Percentiles rank a stretch among this genome's conserved stretches.
Conservation (phyloP, 768 basidiomycete genomes). For the Mycena vulgaris region DNA sequence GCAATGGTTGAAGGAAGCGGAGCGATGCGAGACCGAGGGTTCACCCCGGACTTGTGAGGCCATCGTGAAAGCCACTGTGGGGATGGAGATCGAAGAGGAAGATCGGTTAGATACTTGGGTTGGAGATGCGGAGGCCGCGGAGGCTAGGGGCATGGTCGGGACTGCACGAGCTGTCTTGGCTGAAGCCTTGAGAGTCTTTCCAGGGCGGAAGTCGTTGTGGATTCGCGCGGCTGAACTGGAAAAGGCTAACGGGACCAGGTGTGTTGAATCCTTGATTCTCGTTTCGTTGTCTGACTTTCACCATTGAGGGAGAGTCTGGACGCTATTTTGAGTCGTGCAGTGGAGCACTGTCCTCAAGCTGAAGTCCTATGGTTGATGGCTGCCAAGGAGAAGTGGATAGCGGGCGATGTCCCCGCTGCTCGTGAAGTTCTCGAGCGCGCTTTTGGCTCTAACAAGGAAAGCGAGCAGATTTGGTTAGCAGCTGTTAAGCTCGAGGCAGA, state of each 20-base stretch:
- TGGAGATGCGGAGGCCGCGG: constrained; percentile 90
- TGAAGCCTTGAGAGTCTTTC: constrained; percentile 92
- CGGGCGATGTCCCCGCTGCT: constrained; percentile 91
- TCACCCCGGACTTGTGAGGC: constrained; percentile 92
- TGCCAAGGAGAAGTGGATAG: constrained; percentile 97
- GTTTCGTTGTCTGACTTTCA: constrained; percentile 4
- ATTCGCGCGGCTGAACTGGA: constrained; percentile 93
- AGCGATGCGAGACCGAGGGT: constrained; percentile 90
- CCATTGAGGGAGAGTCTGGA: constrained; percentile 81
- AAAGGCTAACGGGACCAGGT: constrained; percentile 90
- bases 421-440: constrained; percentile 91
- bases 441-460: constrained; percentile 96
- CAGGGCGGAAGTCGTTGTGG: constrained; percentile 91
- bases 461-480: constrained; percentile 97
- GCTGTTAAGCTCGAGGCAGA: constrained; percentile 98
- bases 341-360: constrained; percentile 93
- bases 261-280: constrained; percentile 25
- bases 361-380: constrained; percentile 98
- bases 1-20: constrained; percentile 97
- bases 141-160: constrained; percentile 80
- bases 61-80: constrained; percentile 94
- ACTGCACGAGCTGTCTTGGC: constrained; percentile 92
- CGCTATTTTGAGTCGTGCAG: constrained; percentile 85
- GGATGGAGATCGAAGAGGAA: constrained; percentile 96
- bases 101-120: constrained; percentile 93